These are phyloP conservation scores for Hypholoma fasciculare DNA, from an alignment of 768 basidiomycete species.

Conservation along the genomic window DNA sequence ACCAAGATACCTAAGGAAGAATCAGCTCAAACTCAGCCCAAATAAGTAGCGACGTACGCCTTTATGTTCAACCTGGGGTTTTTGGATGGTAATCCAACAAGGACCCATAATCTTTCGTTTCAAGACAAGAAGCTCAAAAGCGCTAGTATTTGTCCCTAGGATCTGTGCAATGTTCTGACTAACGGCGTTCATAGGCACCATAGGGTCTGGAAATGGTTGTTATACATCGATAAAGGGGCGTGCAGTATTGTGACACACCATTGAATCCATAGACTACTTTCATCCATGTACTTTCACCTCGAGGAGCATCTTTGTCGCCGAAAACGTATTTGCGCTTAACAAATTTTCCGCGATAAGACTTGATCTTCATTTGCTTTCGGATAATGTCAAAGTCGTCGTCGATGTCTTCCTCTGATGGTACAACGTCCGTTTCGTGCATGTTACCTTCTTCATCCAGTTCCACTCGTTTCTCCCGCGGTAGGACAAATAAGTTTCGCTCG, in stretches of 20 bases:
- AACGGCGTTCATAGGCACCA: slow-evolving; percentile 68
- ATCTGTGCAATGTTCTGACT: slow-evolving; percentile 86
- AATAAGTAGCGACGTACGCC: slow-evolving; percentile 52
- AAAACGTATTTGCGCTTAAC: slow-evolving; percentile 93
- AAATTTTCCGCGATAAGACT: slow-evolving; percentile 77
- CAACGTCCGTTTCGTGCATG: slow-evolving; percentile 70
- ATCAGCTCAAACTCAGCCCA: not conserved
- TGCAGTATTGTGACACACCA: slow-evolving; percentile 45
- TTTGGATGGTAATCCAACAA: slow-evolving; percentile 90
- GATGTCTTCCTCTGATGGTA: slow-evolving; percentile 71
- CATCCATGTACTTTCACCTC: slow-evolving; percentile 81
- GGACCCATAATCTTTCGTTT: slow-evolving; percentile 99
- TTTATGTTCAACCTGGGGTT: slow-evolving; percentile 72
- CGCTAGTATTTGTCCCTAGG: slow-evolving; percentile 88
- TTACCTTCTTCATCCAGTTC: slow-evolving; percentile 58
- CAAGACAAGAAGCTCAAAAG: slow-evolving; percentile 90
- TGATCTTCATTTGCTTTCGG: slow-evolving; percentile 69
- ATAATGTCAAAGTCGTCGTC: slow-evolving; percentile 83
- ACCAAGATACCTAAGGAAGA: slow-evolving; percentile 84
- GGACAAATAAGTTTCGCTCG: slow-evolving; percentile 87
- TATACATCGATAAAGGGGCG: not conserved
- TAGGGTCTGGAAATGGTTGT: slow-evolving; percentile 51
- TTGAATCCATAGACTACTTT: slow-evolving; percentile 92
- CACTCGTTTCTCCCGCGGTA: slow-evolving; percentile 71
- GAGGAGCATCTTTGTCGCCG: slow-evolving; percentile 79